Conservation (phyloP, 1,284 basidiomycete species). For the Moesziomyces globuligerus region DNA sequence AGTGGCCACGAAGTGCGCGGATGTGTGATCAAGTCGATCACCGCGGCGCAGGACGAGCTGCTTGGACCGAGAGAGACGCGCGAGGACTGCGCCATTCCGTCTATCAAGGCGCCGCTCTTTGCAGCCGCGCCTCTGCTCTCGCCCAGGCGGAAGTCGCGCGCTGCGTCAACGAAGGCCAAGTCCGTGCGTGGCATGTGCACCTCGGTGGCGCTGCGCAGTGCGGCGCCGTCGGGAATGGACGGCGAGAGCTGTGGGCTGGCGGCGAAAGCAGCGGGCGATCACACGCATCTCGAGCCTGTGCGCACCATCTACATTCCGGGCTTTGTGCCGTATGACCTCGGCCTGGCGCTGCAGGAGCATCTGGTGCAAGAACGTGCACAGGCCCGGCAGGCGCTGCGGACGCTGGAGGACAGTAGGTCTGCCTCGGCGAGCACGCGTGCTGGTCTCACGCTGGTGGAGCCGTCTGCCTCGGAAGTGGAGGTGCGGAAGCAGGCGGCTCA, state of each 20-base stretch:
- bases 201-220: background rate
- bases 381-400: constrained; percentile 73
- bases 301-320: constrained; percentile 54
- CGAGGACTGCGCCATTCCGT: background rate
- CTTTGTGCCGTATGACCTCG: constrained; percentile 60
- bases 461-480: constrained; percentile 71
- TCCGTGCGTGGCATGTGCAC: no score
- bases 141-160: constrained; percentile 3
- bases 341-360: constrained; percentile 60
- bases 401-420: constrained; percentile 79
- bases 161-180: background rate
- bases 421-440: constrained; percentile 71
- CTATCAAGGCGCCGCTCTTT: background rate
- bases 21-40: background rate
- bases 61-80: constrained; percentile 10
- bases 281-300: constrained; percentile 31
- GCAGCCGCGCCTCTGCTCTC: constrained; percentile 5
- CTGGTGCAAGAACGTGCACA: constrained; percentile 51
- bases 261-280: constrained; percentile 15
- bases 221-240: background rate
- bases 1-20: background rate
- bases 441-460: constrained; percentile 70
- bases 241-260: constrained; percentile 27
- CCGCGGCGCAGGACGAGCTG: constrained; percentile 13
- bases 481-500: constrained; percentile 64